Conservation (phyloP, 129 eudicot genomes). For the Helianthus tuberosus region DNA sequence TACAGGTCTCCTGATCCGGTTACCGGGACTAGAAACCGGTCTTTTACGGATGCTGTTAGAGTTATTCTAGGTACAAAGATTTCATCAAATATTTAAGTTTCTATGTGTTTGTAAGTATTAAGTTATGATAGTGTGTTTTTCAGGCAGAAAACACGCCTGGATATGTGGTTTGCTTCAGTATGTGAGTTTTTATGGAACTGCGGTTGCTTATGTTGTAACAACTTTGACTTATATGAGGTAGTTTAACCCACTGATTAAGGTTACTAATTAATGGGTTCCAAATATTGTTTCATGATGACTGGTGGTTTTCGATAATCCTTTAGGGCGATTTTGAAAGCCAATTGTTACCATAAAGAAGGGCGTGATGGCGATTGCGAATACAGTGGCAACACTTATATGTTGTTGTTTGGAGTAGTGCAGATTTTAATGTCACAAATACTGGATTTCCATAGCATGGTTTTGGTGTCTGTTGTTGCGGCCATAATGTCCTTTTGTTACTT, state of each 20-base stretch:
- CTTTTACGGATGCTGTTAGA: slow-evolving; percentile 52
- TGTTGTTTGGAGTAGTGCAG: slow-evolving; percentile 60
- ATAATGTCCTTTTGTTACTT: slow-evolving; percentile 69
- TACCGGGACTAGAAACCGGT: slow-evolving; percentile 51
- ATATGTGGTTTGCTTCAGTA: slow-evolving; percentile 54
- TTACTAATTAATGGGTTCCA: neutral
- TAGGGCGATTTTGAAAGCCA: slow-evolving; percentile 59
- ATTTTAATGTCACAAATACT: slow-evolving; percentile 66
- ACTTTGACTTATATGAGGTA: slow-evolving; percentile 63
- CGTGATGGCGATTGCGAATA: slow-evolving; percentile 46
- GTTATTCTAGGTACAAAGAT: slow-evolving; percentile 43
- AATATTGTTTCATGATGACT: neutral
- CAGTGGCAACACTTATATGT: slow-evolving; percentile 43
- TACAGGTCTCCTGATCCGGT: slow-evolving; percentile 67
- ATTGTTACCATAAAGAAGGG: no score
- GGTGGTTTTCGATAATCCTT: slow-evolving; percentile 2
- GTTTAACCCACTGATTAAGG: neutral
- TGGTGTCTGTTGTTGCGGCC: slow-evolving; percentile 64
- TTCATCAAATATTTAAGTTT: neutral
- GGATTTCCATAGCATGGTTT: slow-evolving; percentile 69
- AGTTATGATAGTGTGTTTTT: neutral
- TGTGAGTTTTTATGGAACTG: slow-evolving; percentile 55
- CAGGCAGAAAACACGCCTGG: slow-evolving; percentile 39
- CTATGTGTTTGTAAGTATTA: neutral
- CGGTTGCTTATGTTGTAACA: slow-evolving; percentile 58